These are phyloP conservation scores for Colletotrichum destructivum DNA, from an alignment of 2,329 filamentous ascomycete genomes.

Conservation along the genomic window DNA sequence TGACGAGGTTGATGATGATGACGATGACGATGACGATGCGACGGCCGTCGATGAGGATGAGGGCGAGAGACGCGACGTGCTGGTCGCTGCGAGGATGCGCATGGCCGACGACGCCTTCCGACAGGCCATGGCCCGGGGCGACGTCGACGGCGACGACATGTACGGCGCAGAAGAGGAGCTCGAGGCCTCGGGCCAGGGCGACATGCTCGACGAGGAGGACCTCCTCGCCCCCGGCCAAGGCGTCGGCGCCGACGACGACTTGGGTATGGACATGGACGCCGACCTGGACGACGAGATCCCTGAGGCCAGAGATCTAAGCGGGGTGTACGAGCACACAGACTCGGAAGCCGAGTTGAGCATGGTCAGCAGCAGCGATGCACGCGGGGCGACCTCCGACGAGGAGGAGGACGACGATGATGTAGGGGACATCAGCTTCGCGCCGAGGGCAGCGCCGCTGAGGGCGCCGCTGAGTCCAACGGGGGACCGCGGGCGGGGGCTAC, in stretches of 20 bases:
- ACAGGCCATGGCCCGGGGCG: conserved; percentile 68
- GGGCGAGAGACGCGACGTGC: conserved; percentile 63
- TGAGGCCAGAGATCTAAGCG: conserved; percentile 68
- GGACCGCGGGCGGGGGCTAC: conserved; percentile 45
- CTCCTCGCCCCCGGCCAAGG: conserved; percentile 51
- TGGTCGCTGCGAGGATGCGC: conserved; percentile 64
- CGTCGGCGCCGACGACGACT: conserved; percentile 47
- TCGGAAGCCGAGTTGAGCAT: conserved; percentile 76
- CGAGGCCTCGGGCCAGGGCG: conserved; percentile 69
- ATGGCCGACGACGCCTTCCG: conserved; percentile 75
- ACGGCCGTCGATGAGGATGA: conserved; percentile 50
- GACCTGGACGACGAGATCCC: conserved; percentile 81
- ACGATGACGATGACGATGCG: conserved; percentile 48
- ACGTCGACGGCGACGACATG: conserved; percentile 63
- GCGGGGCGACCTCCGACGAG: conserved; percentile 43
- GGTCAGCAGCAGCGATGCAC: conserved; percentile 55
- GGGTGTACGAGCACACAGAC: conserved; percentile 83
- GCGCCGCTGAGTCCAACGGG: conserved; percentile 57
- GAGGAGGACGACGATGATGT: conserved; percentile 44
- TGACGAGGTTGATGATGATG: conserved; percentile 60
- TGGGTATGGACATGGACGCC: conserved; percentile 73
- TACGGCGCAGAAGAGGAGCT: conserved; percentile 69
- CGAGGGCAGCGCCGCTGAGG: conserved; percentile 51
- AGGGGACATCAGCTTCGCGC: conserved; percentile 57
- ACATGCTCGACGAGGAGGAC: conserved; percentile 76